Conservation (phyloP, 768 basidiomycete species). For the Hygrophorus russula region DNA sequence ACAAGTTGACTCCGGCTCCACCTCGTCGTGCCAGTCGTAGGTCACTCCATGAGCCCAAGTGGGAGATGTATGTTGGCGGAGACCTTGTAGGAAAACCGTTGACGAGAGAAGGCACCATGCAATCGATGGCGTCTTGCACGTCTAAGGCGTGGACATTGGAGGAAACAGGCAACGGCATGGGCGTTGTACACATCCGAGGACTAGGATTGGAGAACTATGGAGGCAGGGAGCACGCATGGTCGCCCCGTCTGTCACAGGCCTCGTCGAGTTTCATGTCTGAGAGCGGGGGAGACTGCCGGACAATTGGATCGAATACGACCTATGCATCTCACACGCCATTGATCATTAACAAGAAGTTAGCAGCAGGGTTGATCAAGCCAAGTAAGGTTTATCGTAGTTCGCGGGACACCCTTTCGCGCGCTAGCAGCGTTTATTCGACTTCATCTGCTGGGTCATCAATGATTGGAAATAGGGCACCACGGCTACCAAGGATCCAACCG, state of each 20-base stretch:
- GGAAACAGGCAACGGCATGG: conserved; percentile 26
- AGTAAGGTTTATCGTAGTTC: conserved; percentile 1
- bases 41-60: conserved; percentile 8
- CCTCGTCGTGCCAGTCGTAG: conserved; percentile 12
- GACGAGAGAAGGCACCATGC: conserved; percentile 9
- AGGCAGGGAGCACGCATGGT: conserved; percentile 7
- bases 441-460: conserved; percentile 10
- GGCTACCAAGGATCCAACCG: not conserved
- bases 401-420: conserved; percentile 10
- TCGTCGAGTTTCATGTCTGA: not conserved
- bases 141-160: conserved; percentile 28
- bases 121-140: conserved; percentile 1
- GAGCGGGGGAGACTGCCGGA: conserved; percentile 6
- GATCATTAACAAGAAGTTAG: conserved; percentile 7
- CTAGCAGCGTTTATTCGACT: conserved; percentile 17
- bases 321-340: conserved; percentile 11
- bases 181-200: conserved; percentile 25
- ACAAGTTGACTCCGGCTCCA: conserved; percentile 15
- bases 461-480: not conserved
- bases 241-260: not conserved
- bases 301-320: conserved; percentile 7
- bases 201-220: conserved; percentile 11
- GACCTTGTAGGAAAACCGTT: conserved; percentile 5
- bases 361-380: conserved; percentile 8
- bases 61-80: conserved; percentile 4